Conservation (phyloP, 768 basidiomycete genomes). For the Mycena rosella region DNA sequence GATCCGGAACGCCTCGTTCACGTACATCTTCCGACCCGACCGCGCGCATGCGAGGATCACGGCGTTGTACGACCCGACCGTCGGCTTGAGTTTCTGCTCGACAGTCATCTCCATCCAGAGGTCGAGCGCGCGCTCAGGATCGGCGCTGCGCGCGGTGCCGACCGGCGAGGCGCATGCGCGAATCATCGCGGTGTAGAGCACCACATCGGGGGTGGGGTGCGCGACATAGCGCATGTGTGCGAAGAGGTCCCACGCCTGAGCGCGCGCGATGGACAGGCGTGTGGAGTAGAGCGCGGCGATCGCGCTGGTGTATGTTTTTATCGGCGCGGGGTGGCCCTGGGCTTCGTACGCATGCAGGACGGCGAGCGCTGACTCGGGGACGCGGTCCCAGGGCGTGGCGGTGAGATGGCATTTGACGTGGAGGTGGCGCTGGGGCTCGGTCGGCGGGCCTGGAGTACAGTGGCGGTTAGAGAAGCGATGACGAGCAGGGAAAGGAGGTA, state of each 20-base stretch:
- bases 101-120: constrained; percentile 93
- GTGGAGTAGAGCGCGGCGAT: constrained; percentile 70
- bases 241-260: constrained; percentile 95
- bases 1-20: constrained; percentile 86
- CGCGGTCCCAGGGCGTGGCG: constrained; percentile 56
- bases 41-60: constrained; percentile 85
- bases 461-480: constrained; percentile 3
- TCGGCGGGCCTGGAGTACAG: constrained; percentile 55
- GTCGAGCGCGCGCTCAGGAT: constrained; percentile 93
- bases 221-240: constrained; percentile 97
- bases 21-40: constrained; percentile 70
- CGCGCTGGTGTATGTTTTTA: constrained; percentile 78
- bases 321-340: constrained; percentile 71
- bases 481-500: constrained; percentile 42
- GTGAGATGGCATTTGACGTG: constrained; percentile 78
- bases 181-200: constrained; percentile 89
- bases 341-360: constrained; percentile 82
- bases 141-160: constrained; percentile 62
- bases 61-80: constrained; percentile 80
- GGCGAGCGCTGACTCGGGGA: constrained; percentile 74
- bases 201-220: constrained; percentile 80
- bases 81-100: constrained; percentile 74
- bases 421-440: constrained; percentile 73
- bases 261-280: constrained; percentile 65
- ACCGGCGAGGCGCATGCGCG: constrained; percentile 78